phyloP scores from a whole-genome alignment of 495 filamentous ascomycete genomes.

The Astrothelium macrocarpum region DNA sequence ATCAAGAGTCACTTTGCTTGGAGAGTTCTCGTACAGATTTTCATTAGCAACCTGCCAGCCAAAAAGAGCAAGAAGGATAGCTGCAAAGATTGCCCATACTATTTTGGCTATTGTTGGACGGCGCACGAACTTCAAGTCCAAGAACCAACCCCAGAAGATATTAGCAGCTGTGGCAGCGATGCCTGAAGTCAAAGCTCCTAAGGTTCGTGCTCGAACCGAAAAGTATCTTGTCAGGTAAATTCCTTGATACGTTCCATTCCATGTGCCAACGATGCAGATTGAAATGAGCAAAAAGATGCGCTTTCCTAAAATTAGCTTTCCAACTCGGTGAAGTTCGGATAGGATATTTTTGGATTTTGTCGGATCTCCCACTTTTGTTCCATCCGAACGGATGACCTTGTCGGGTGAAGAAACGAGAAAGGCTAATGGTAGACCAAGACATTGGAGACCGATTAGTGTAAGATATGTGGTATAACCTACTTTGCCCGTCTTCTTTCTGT shows the following conservation, averaged over 20 bases:
- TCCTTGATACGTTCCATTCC: slow-evolving; percentile 46
- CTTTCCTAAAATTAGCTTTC: slow-evolving; percentile 37
- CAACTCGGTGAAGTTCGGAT: slow-evolving; percentile 40
- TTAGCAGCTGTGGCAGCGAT: slow-evolving; percentile 41
- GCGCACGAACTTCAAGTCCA: slow-evolving; percentile 34
- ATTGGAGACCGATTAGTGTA: slow-evolving; percentile 44
- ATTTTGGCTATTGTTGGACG: slow-evolving; percentile 30
- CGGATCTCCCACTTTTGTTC: slow-evolving; percentile 35
- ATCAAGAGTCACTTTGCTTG: slow-evolving; percentile 29
- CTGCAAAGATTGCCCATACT: slow-evolving; percentile 27
- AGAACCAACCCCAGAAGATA: slow-evolving; percentile 39
- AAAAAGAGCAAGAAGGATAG: slow-evolving; percentile 22
- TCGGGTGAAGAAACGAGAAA: slow-evolving; percentile 44
- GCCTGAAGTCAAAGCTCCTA: slow-evolving; percentile 41
- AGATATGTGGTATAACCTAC: slow-evolving; percentile 47
- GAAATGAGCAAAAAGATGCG: slow-evolving; percentile 46
- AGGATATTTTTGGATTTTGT: slow-evolving; percentile 35
- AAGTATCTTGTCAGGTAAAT: slow-evolving; percentile 54
- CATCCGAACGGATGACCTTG: slow-evolving; percentile 44
- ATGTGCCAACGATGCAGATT: slow-evolving; percentile 45
- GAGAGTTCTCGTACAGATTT: slow-evolving; percentile 25
- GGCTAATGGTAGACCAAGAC: slow-evolving; percentile 43
- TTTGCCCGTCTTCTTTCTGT: slow-evolving; percentile 39
- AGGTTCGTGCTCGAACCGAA: slow-evolving; percentile 44
- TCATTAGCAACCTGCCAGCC: slow-evolving; percentile 36